Evolutionary conservation across 495 filamentous ascomycete genomes (phyloP).

Genomic region (Penicillium tannophilum): DNA sequence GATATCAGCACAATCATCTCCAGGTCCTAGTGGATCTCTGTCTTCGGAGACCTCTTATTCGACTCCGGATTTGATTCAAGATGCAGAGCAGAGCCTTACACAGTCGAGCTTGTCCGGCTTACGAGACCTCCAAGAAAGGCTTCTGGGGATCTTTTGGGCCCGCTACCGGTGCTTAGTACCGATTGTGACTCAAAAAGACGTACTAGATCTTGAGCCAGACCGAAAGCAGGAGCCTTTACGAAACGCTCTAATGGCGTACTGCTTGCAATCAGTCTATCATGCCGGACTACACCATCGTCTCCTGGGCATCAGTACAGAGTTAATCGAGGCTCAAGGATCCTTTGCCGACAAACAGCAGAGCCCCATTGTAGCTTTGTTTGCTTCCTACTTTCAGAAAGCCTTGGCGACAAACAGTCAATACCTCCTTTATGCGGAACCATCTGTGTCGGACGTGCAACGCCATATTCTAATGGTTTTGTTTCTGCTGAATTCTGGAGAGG

Average conservation of each 20-base stretch:
- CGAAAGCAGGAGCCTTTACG: conserved; percentile 17
- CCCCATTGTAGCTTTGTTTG: conserved; percentile 17
- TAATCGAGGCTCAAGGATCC: background rate
- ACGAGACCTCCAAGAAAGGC: background rate
- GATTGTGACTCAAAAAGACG: conserved; percentile 16
- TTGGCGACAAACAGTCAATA: conserved; percentile 26
- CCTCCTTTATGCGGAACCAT: conserved; percentile 21
- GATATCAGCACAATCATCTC: conserved; percentile 10
- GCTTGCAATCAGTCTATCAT: conserved; percentile 27
- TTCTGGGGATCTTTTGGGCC: conserved; percentile 30
- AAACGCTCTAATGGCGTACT: conserved; percentile 27
- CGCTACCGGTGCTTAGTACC: conserved; percentile 22
- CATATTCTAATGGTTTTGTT: conserved; percentile 29
- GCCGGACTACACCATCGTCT: conserved; percentile 26
- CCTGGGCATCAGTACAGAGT: background rate
- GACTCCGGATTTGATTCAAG: conserved; percentile 2
- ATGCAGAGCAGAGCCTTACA: conserved; percentile 16
- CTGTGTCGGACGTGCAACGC: conserved; percentile 26
- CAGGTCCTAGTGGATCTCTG: background rate
- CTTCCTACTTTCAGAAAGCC: conserved; percentile 32
- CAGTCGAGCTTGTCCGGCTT: background rate
- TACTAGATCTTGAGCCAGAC: conserved; percentile 10
- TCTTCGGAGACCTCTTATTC: conserved; percentile 1
- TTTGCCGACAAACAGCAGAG: conserved; percentile 1
- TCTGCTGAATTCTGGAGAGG: conserved; percentile 26